Evolutionary conservation across 352 stramenopile species (phyloP).

Genomic region (Globisporangium recalcitrans): DNA sequence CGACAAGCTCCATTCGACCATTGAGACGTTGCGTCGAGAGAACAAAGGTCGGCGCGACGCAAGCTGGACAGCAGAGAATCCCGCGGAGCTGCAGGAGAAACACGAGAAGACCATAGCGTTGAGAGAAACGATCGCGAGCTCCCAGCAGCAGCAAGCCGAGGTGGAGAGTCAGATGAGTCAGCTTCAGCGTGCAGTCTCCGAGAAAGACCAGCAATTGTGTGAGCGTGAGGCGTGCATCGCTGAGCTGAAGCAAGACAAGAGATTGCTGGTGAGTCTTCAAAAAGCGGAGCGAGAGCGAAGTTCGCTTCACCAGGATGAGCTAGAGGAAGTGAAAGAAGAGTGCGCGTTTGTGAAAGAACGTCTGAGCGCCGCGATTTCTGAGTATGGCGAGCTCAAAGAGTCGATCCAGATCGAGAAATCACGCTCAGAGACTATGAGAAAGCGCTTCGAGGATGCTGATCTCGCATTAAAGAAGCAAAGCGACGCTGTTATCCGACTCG

Average conservation of each 20-base stretch:
- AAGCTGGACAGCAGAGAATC: not conserved
- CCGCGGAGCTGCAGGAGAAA: not conserved
- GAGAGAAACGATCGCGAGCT: not conserved
- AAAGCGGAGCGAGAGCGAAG: conserved; percentile 26
- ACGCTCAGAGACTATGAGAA: not conserved
- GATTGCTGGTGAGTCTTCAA: conserved; percentile 30
- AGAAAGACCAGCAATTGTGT: conserved; percentile 23
- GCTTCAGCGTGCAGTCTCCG: conserved; percentile 24
- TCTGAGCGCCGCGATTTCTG: conserved; percentile 17
- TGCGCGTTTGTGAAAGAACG: conserved; percentile 20
- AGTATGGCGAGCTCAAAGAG: conserved; percentile 21
- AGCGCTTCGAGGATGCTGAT: conserved; percentile 5
- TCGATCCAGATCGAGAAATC: conserved; percentile 10
- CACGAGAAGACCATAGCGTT: not conserved
- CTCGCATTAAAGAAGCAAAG: conserved; percentile 7
- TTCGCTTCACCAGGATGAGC: conserved; percentile 19
- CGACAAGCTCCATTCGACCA: conserved; percentile 4
- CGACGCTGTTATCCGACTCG: conserved; percentile 8
- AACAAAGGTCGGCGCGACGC: not conserved
- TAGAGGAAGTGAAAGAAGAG: conserved; percentile 25
- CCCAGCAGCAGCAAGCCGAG: conserved; percentile 2
- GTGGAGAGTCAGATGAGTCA: conserved; percentile 17
- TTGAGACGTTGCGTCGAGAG: not conserved
- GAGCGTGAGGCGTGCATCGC: conserved; percentile 27
- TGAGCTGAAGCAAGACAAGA: conserved; percentile 35